These are phyloP conservation scores for Arabis alpina DNA, from an alignment of 345 rosid species.

Conservation along the genomic window DNA sequence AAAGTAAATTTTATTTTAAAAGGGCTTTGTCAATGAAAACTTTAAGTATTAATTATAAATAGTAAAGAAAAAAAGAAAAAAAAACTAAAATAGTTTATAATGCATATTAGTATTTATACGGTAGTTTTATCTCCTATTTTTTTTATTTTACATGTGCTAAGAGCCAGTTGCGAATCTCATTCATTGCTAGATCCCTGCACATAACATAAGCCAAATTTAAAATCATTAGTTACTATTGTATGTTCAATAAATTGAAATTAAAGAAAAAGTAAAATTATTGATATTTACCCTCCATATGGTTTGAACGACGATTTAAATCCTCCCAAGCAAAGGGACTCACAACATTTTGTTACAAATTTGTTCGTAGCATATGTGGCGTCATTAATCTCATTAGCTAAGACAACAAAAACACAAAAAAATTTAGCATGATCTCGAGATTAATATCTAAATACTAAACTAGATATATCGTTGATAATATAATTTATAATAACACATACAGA, in stretches of 20 bases:
- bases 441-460: not conserved
- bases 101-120: not conserved
- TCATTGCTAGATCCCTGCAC: not conserved
- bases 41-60: too few species aligned
- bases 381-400: conserved; percentile 64
- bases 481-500: conserved; percentile 38
- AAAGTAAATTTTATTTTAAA: too few species aligned
- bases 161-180: not conserved
- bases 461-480: not conserved
- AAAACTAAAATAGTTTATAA: not conserved
- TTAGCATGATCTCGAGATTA: not conserved
- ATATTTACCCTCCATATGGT: conserved; percentile 47
- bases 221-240: too few species aligned
- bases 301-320: conserved; percentile 61
- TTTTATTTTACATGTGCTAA: not conserved
- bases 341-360: conserved; percentile 56
- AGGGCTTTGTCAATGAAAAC: too few species aligned
- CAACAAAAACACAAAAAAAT: not conserved
- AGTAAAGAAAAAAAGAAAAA: too few species aligned
- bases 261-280: not conserved
- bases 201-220: not conserved
- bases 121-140: not conserved
- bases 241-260: not conserved
- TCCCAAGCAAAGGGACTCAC: conserved; percentile 45
- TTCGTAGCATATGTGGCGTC: conserved; percentile 32